These are phyloP conservation scores for Mucor racemosus DNA, from an alignment of 371 early-diverging fungal species.

Conservation along the genomic window DNA sequence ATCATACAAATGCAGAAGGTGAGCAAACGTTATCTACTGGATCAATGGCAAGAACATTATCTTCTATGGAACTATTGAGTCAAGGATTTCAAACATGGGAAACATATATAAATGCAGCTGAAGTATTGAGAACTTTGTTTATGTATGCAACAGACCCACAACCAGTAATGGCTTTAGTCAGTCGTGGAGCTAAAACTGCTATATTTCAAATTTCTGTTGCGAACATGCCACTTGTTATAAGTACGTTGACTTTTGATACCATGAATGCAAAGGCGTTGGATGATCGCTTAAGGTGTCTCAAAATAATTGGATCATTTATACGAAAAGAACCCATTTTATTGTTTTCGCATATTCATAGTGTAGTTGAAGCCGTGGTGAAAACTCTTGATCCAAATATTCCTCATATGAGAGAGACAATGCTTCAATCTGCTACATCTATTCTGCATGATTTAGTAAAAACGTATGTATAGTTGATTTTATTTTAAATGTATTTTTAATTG, in stretches of 20 bases:
- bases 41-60: constrained; percentile 64
- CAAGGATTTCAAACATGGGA: constrained; percentile 84
- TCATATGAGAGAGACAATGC: constrained; percentile 71
- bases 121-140: constrained; percentile 72
- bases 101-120: constrained; percentile 73
- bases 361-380: constrained; percentile 83
- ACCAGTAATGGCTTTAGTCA: constrained; percentile 43
- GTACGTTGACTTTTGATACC: constrained; percentile 79
- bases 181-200: constrained; percentile 69
- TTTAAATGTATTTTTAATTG: neutral
- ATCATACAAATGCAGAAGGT: neutral
- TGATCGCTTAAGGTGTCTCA: constrained; percentile 66
- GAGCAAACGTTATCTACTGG: constrained; percentile 53
- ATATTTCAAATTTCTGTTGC: constrained; percentile 74
- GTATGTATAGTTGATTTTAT: constrained; percentile 23
- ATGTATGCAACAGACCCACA: constrained; percentile 54
- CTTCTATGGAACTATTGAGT: constrained; percentile 77
- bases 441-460: constrained; percentile 80
- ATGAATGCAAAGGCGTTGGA: constrained; percentile 64
- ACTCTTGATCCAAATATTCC: constrained; percentile 85
- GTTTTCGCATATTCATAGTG: constrained; percentile 61
- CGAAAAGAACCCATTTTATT: constrained; percentile 75
- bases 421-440: constrained; percentile 72
- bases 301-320: constrained; percentile 75
- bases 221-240: constrained; percentile 74